Evolutionary conservation across 768 basidiomycete genomes (phyloP), one percentile per base, ranked within the genome.

Genomic region (Mycena rebaudengoi): DNA sequence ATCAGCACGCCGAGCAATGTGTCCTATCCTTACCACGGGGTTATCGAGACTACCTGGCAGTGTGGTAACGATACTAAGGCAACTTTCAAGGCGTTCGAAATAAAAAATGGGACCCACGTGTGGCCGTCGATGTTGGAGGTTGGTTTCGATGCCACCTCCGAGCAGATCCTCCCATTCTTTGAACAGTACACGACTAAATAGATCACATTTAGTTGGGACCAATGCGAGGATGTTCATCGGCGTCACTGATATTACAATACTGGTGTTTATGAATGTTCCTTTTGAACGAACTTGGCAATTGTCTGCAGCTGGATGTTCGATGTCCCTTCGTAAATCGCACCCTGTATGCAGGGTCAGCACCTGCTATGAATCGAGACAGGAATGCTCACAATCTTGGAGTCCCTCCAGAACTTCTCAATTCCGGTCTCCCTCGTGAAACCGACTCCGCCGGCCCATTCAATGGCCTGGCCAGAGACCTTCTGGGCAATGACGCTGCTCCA

Each of bases 291-390:
- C 78, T 91, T 97, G 5, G 96, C 94, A 70, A 99, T 98, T 0
- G 98, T 99, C 77, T 96, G 91, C 32, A 98, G 81, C 75, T 99
- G 98, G 61, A 99, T 99, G 75, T 99, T 99, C n/a, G 92, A 95
- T 43, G 97, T 98, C 37, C 97, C 95, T 72, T 96, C 94, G 70
- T 95, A 95, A 53, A 95, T 95, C 2, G 93, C 92, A 26, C 94
- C 93, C 92, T 95, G 56, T 21, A 51, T 12, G 6, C 63, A 66
- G 23, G 69, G 58, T 41, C 39, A 32, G 12, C 43, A 10, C 16
- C 5, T 23, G 7, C 7, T 5, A 32, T 2, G 33, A 51, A n/a
- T 2, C 35, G 32, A 57, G 37, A 29, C 55, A 40, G 13, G 28
- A 29, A 40, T 25, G 83, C 91, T 80, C 70, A 94, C 94, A 70